A percentile compares a stretch with the other conserved stretches of the same genome.
Conservation (phyloP, 768 basidiomycete species). For the Suillus sp. region DNA sequence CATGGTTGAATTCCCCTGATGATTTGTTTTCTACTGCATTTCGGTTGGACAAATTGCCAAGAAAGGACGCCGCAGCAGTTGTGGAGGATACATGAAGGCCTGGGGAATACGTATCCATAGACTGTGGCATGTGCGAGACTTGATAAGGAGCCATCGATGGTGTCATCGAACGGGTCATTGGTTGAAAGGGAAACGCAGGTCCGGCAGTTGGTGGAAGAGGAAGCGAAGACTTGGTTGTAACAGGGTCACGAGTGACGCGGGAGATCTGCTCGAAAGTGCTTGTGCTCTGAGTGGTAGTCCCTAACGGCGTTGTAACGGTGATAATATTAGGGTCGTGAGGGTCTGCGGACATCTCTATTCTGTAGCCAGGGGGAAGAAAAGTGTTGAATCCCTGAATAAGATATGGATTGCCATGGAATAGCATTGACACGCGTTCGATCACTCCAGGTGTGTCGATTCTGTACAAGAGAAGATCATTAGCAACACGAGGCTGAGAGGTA, state of each 20-base stretch:
- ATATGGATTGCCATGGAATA: constrained; percentile 87
- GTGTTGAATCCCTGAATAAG: constrained; percentile 99
- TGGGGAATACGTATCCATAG: constrained; percentile 47
- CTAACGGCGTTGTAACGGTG: constrained; percentile 79
- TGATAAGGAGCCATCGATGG: constrained; percentile 60
- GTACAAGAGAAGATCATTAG: constrained; percentile 21
- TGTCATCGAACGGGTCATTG: constrained; percentile 29
- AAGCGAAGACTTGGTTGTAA: constrained; percentile 20
- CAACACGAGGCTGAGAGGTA: constrained; percentile 14
- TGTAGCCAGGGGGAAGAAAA: constrained; percentile 91
- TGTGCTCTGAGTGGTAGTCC: constrained; percentile 69
- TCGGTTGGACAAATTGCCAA: constrained; percentile 58
- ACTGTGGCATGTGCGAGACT: constrained; percentile 29
- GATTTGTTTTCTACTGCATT: constrained; percentile 54
- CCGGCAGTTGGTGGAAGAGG: constrained; percentile 36
- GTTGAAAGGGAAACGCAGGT: constrained; percentile 27
- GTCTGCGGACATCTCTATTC: constrained; percentile 83
- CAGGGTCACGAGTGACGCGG: constrained; percentile 28
- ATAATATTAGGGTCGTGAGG: constrained; percentile 71
- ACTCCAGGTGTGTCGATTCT: constrained; percentile 98
- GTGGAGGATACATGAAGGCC: constrained; percentile 49
- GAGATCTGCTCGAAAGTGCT: constrained; percentile 39
- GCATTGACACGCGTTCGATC: constrained; percentile 89
- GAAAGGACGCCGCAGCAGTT: constrained; percentile 63
- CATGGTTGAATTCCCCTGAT: constrained; percentile 82